Evolutionary conservation across 371 early-diverging fungal genomes (phyloP), one percentile per base, ranked within the genome.

Genomic region (Mortierella sp.): DNA sequence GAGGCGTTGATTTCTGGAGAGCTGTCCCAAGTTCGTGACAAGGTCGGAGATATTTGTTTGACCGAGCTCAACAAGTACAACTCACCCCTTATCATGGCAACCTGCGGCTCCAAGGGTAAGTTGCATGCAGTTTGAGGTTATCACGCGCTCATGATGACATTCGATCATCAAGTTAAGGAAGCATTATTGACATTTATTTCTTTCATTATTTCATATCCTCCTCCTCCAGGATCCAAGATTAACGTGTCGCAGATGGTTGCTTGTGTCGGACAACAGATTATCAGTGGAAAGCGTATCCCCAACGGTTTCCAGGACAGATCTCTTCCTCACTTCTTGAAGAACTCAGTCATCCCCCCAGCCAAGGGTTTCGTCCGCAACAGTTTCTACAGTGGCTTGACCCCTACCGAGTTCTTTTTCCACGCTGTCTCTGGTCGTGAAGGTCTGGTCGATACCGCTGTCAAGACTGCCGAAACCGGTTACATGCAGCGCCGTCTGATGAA

Each of bases 361-460:
- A 97, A 98, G 87, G 99, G 99, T 79, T 99, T 99, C 90, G 99
- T 99, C 11, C 87, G 94, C 67, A 98, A 97, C 89, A 96, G 97
- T 88, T 99, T 99, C 93, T 99, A 92, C 87, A 92, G 94, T 58
- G 99, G 99, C 19, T 89, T 99, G 39, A 91, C 95, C 8, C 99
- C 99, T 4, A 92, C 97, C 2, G 99, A 99, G 85, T 99, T 99
- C 86, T 92, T 99, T 73, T 99, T 99, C 93, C 99, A 99, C 90
- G 99, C 99, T 73, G 97, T 98, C 26, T 97, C 98, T 70, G 99
- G 99, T 85, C 96, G 99, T 90, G 99, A 99, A 93, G 99, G 99
- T 88, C 89, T 99, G 74, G 99, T 99, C 68, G 99, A 99, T 89
- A 99, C 99, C 7, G 99, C 99, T 70, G 99, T 99, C 85, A 95